Evolutionary conservation across 1,139 yeast genomes (phyloP), one percentile per base, ranked within the genome.

Genomic region (Yamadazyma diddensiae): DNA sequence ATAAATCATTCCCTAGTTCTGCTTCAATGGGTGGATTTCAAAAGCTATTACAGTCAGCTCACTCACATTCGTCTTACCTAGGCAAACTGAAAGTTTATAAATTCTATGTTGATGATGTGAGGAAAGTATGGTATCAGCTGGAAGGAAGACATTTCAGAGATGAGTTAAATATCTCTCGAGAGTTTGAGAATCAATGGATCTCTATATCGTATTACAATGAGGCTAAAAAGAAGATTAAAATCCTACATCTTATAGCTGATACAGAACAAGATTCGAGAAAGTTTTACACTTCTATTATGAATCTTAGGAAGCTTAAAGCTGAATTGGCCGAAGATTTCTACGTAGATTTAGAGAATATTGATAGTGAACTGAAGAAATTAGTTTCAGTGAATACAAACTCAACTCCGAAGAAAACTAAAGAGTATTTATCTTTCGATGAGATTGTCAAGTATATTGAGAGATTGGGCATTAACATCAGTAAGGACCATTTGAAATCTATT

Each of bases 111-210:
- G 95, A 85, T 52, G 77, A 78, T 35, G 82, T 92, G 26, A 77
- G 78, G 43, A 81, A 78, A 36, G 71, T 87, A 1, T 62, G 88
- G 34, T 65, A 72, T 8, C 87, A 81, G 8, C 71, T 68, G 10
- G 83, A 82, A 45, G 97, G 96, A 1, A 69, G 74, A 17, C 83
- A 84, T 42, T 90, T 87, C 50, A 65, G 95, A 38, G 96, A 90
- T 49, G 95, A 86, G 53, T 73, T 85, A 42, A 81, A 82, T 29
- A 73, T 88, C 1, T 74, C 90, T 1, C 64, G 76, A 29, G 88
- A 82, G 30, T 73, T 72, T 33, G 78, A 79, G 30, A 62, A 67
- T 10, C 63, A 76, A 13, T 92, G 98, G 98, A 70, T 86, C 1
- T 81, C 95, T 0, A 73, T 92, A 20, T 76, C 86, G 10, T 90